phyloP scores from a whole-genome alignment of 192 early-diverging fungal genomes.

The Backusella sp. region DNA sequence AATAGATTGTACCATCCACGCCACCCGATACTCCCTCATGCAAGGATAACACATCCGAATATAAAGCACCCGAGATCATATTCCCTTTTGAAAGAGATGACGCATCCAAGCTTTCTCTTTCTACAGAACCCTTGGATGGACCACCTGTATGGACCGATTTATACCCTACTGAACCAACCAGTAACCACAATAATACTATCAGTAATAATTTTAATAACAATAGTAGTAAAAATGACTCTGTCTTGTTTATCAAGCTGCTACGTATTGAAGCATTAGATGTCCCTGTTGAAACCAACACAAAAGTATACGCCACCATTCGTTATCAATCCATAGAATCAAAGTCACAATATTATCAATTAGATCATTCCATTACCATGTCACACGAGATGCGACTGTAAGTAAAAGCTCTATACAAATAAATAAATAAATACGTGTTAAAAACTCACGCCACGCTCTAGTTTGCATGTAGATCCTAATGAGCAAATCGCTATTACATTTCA shows the following conservation, averaged over 20 bases:
- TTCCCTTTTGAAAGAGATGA: not conserved
- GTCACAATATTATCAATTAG: not conserved
- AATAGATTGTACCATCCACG: not conserved
- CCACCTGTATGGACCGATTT: not conserved
- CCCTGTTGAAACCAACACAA: not conserved
- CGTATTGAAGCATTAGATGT: not conserved
- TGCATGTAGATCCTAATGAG: constrained; percentile 1
- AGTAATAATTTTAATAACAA: not conserved
- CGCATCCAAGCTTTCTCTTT: not conserved
- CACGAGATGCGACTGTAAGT: not conserved
- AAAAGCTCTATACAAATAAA: not conserved
- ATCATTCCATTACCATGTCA: not conserved
- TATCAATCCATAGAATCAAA: constrained; percentile 2
- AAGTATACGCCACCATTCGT: not conserved
- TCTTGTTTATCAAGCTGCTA: not conserved
- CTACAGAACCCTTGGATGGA: not conserved
- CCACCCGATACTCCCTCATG: not conserved
- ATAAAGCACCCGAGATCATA: not conserved
- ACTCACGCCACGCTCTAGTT: not conserved
- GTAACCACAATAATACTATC: not conserved
- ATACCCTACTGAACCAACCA: not conserved
- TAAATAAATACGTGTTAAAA: not conserved
- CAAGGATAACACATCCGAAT: not conserved
- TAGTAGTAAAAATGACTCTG: not conserved
- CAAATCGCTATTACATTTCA: not conserved